Evolutionary conservation across 169 alveolate genomes (phyloP), one percentile per base, ranked within the genome.

Genomic region (Hepatocystis sp.): DNA sequence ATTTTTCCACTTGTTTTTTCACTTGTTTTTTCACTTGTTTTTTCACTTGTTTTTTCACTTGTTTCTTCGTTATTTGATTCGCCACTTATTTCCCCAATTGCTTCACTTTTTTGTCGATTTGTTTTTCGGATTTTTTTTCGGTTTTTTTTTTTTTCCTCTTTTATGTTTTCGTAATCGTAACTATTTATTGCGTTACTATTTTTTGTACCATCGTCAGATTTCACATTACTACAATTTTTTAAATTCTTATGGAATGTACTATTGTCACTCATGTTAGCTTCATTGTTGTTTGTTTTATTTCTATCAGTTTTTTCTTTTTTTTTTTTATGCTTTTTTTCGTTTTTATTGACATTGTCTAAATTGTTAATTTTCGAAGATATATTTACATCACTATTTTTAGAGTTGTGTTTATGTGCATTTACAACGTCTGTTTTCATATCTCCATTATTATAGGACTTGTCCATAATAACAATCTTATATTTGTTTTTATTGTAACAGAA

Each of bases 251-350:
- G 10, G 25, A 53, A 8, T 40, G 42, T 32, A 21, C 32, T 40
- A 4, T 0, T 10, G 11, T 23, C 65, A 32, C 7, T 7, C 4
- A 4, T 7, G 42, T 53, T 17, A 2, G 23, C 42, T 3, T 53
- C 65, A 53, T 17, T 15, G 44, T 25, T 53, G 65, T 53, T 53
- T 23, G n/a, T n/a, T n/a, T n/a, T n/a, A n/a, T n/a, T n/a, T n/a
- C n/a, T n/a, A n/a, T n/a, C n/a, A n/a, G n/a, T 53, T 17, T 40
- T 4, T 4, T 52, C 13, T 53, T 23, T 23, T 11, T 23, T 17
- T 53, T 11, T 13, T 13, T 53, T 17, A 25, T 53, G 7, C 42
- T n/a, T 32, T 23, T 53, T 53, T 53, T 8, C 4, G 42, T 23
- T 13, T 19, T 53, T 23, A 53, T 21, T 53, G 11, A 53, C 23